A percentile compares a stretch with the other conserved stretches of the same genome.
Evolutionary conservation across 129 eudicot genomes (phyloP).

Genomic region (Ambrosia trifida): DNA sequence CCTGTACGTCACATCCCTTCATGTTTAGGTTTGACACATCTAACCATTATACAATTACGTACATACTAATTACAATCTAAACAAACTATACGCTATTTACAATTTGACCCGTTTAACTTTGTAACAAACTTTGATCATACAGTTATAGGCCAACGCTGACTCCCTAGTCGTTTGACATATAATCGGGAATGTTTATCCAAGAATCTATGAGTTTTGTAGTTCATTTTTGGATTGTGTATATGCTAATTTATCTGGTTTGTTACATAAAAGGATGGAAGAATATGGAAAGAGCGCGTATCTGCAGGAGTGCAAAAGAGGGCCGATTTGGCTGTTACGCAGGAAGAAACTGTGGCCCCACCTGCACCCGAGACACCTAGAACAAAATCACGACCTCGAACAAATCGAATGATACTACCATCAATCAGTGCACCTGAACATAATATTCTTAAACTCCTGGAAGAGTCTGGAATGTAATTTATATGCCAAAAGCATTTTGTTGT

Average conservation of each 20-base stretch:
- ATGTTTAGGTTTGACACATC: too few species aligned
- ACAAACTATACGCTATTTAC: too few species aligned
- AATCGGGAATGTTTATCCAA: too few species aligned
- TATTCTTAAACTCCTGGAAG: conserved; percentile 78
- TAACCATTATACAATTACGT: too few species aligned
- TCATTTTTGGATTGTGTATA: not conserved
- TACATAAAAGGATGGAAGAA: conserved; percentile 74
- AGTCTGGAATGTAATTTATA: conserved; percentile 54
- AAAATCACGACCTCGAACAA: conserved; percentile 48
- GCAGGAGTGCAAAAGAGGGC: conserved; percentile 52
- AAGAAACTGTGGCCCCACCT: conserved; percentile 35
- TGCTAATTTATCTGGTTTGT: not conserved
- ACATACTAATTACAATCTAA: too few species aligned
- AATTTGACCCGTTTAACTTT: too few species aligned
- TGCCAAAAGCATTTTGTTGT: conserved; percentile 8
- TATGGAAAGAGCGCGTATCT: conserved; percentile 93
- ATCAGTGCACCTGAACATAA: conserved; percentile 87
- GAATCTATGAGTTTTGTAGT: not conserved
- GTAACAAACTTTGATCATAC: too few species aligned
- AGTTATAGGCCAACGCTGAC: too few species aligned
- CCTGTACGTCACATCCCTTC: too few species aligned
- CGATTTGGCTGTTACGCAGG: conserved; percentile 52
- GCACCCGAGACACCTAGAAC: conserved; percentile 47
- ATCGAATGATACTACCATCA: conserved; percentile 76
- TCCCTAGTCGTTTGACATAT: too few species aligned